Evolutionary conservation across 805 yeast genomes (phyloP), one percentile per base, ranked within the genome.

Genomic region (Gaillardinia entomophila): DNA sequence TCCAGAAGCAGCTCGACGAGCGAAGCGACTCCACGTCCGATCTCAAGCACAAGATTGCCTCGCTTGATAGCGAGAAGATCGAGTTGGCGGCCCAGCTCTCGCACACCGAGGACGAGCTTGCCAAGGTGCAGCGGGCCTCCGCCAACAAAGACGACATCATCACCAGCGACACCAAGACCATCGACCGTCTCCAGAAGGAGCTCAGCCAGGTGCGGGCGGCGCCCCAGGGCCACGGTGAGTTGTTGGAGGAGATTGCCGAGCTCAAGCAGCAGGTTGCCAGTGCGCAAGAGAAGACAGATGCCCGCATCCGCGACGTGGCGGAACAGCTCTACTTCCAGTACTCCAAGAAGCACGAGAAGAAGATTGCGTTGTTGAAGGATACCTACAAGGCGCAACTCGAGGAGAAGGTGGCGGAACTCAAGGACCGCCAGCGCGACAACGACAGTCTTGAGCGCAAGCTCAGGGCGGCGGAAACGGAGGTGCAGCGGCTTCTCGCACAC

Each of bases 281-380:
- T 2, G 65, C 68, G 18, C 79, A 77, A 34, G 53, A 54, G 17
- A 75, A 71, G 13, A 61, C 75, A 3, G 79, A 77, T 39, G 65
- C 64, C 36, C 71, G 75, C 46, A 56, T 81, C 24, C 76, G 77
- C 40, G 72, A 75, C 40, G 57, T 83, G 29, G 84, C 89, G 0
- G 79, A 77, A 37, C 85, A 79, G 43, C 60, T 84, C 8, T 83
- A 83, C 47, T 66, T 73, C 24, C 88, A 81, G 49, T 84, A 84
- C 48, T 75, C 86, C 2, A 77, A 80, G 31, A 84, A 85, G 49
- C 94, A 85, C 48, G 85, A 79, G 40, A 72, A 74, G 32, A 84
- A 84, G 53, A 82, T 84, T 6, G 68, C 22, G 22, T 10, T 19
- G 6, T 41, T 45, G 36, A 38, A 42, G 27, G 33, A 30, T 15